Evolutionary conservation across 306 rosid species (phyloP).

Genomic region (Trichosanthes cucumerina): DNA sequence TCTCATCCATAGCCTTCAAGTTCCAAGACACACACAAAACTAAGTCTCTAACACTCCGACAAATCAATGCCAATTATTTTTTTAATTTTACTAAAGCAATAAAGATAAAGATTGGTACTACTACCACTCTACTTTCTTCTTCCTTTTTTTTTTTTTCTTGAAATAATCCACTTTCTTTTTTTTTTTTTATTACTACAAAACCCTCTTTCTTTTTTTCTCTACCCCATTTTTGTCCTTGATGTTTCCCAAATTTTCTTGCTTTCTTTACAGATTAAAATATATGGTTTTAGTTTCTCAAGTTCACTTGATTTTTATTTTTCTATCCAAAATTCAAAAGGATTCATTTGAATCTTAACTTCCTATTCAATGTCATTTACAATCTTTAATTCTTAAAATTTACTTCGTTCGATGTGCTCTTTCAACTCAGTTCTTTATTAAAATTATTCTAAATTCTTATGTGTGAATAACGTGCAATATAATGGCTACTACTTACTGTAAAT

Average conservation of each 20-base stretch:
- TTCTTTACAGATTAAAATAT: not conserved
- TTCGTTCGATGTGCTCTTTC: not conserved
- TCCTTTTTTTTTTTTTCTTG: not conserved
- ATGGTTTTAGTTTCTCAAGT: not conserved
- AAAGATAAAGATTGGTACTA: not conserved
- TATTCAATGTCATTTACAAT: too few relatives aligned
- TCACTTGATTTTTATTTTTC: not conserved
- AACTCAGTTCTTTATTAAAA: too few relatives aligned
- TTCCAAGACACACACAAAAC: constrained; percentile 20
- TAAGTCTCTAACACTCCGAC: not conserved
- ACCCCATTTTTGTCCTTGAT: not conserved
- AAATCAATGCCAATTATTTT: not conserved
- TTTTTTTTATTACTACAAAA: not conserved
- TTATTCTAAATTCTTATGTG: not conserved
- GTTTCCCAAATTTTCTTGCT: not conserved
- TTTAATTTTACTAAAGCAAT: not conserved
- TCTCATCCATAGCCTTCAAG: not conserved
- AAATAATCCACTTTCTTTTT: not conserved
- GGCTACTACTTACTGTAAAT: not conserved
- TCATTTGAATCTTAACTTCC: too few relatives aligned
- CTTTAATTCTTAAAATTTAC: too few relatives aligned
- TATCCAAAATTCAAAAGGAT: too few relatives aligned
- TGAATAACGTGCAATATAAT: too few relatives aligned
- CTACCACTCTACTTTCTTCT: not conserved
- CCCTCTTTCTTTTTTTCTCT: not conserved